phyloP scores from a whole-genome alignment of 2,329 filamentous ascomycete species.

The Pseudopithomyces chartarum region DNA sequence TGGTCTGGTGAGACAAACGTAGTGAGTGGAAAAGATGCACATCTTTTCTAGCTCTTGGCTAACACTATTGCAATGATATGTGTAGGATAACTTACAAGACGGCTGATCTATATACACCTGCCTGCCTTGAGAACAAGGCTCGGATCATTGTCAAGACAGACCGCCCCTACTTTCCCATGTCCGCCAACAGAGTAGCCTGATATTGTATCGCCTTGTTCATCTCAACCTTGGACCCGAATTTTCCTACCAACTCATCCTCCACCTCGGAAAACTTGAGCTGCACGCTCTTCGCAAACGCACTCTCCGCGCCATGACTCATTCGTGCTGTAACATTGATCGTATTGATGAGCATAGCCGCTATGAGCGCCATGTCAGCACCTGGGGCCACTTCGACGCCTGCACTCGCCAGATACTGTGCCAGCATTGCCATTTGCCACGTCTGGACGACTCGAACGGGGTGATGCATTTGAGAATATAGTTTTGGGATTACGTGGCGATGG shows the following conservation, averaged over 20 bases:
- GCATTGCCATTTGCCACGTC: constrained; percentile 46
- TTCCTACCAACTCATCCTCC: constrained; percentile 29
- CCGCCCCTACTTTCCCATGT: constrained; percentile 28
- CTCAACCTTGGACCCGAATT: constrained; percentile 22
- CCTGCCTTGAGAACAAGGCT: no score
- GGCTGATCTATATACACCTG: no score
- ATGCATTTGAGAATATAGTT: constrained; percentile 52
- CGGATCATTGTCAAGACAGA: not conserved
- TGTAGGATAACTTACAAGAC: no score
- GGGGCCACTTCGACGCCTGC: constrained; percentile 30
- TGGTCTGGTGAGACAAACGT: not conserved
- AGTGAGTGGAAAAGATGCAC: not conserved
- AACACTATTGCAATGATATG: no score
- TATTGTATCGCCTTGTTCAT: constrained; percentile 31
- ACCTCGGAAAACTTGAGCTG: constrained; percentile 45
- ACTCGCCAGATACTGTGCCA: constrained; percentile 40
- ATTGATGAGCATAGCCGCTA: constrained; percentile 50
- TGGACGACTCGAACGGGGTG: constrained; percentile 63
- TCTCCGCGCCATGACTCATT: constrained; percentile 50
- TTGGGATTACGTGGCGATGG: constrained; percentile 57
- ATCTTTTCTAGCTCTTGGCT: not conserved
- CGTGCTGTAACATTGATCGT: constrained; percentile 48
- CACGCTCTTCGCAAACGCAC: constrained; percentile 48
- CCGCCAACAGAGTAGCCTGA: constrained; percentile 32
- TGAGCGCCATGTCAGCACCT: constrained; percentile 48